Evolutionary conservation across 441 rosid genomes (phyloP).

Genomic region (Biscutella laevigata): DNA sequence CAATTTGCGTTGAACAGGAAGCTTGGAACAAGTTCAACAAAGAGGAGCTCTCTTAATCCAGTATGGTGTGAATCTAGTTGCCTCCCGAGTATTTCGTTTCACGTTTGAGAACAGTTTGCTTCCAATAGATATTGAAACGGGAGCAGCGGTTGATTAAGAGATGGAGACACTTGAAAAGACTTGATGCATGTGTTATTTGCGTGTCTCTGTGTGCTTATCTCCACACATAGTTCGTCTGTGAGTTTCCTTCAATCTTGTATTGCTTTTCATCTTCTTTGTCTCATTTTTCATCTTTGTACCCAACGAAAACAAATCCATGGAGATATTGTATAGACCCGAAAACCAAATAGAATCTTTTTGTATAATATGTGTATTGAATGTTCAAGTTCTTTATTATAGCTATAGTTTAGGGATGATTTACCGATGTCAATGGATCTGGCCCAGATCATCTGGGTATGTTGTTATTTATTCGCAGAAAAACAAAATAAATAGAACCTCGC

Average conservation of each 20-base stretch:
- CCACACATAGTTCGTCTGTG: slow-evolving; percentile 3
- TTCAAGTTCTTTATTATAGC: neutral
- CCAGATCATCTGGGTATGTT: no score
- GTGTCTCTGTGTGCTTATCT: slow-evolving; percentile 5
- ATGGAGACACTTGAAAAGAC: slow-evolving; percentile 14
- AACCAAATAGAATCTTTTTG: neutral
- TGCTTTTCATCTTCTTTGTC: slow-evolving; percentile 7
- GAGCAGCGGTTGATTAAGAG: slow-evolving; percentile 14
- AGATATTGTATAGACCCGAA: slow-evolving; percentile 25
- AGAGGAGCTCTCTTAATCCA: slow-evolving; percentile 27
- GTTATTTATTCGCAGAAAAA: no score
- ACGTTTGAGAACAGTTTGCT: slow-evolving; percentile 12
- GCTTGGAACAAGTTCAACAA: slow-evolving; percentile 34
- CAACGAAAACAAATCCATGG: neutral
- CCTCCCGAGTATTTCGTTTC: neutral
- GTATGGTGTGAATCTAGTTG: slow-evolving; percentile 2
- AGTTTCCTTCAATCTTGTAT: slow-evolving; percentile 5
- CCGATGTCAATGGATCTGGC: no score
- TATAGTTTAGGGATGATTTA: neutral
- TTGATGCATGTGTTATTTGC: slow-evolving; percentile 16
- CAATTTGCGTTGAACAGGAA: slow-evolving; percentile 21
- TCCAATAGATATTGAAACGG: neutral
- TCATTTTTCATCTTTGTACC: neutral
- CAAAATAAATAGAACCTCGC: no score
- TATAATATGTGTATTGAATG: neutral